Base-by-base conservation (phyloP, 768 basidiomycete genomes). In the Phallus indusiatus region DNA sequence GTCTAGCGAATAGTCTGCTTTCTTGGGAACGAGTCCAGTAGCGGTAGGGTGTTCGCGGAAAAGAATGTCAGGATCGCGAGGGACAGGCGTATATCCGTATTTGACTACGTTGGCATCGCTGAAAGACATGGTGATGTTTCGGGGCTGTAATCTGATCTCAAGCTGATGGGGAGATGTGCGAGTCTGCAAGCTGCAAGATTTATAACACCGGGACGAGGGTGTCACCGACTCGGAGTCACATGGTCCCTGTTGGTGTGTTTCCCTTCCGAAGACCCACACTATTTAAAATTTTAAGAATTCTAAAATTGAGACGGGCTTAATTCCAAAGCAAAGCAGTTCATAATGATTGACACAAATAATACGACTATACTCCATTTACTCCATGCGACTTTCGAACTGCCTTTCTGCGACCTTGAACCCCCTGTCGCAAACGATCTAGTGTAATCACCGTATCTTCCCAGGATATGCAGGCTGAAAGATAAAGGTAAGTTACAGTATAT, bases 381-480 rank as follows among this genome's bases (percentile, higher is more conserved):
- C 42, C 42, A 42, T 11, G 12, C 12, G 42, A 42, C n/a, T 42
- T 42, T 14, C n/a, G 42, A 42, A 42, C 42, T 42, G 42, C 42
- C 12, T 42, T 42, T 42, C 42, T 42, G n/a, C 95, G 84, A 35
- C 84, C 88, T 55, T 80, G 84, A 5, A 98, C 93, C 55, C 88
- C 96, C 66, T 85, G 81, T n/a, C 95, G 82, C 18, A 99, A 79
- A 53, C 86, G 82, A 53, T 98, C 85, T 54, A 99, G 78, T 0
- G 83, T 77, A 1, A 85, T 84, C 5, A 94, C 76, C 2, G 95
- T 95, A 65, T 81, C 81, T 65, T 91, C 85, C 93, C 94, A 97
- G 47, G 87, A 86, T 53, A 98, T 78, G 71, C 90, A 95, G 9
- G 87, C 88, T 72, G 20, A 5, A 21, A 34, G 28, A 42, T 21